Conservation (phyloP, 2,329 filamentous ascomycete genomes). For the Arthrocladium fulminans region DNA sequence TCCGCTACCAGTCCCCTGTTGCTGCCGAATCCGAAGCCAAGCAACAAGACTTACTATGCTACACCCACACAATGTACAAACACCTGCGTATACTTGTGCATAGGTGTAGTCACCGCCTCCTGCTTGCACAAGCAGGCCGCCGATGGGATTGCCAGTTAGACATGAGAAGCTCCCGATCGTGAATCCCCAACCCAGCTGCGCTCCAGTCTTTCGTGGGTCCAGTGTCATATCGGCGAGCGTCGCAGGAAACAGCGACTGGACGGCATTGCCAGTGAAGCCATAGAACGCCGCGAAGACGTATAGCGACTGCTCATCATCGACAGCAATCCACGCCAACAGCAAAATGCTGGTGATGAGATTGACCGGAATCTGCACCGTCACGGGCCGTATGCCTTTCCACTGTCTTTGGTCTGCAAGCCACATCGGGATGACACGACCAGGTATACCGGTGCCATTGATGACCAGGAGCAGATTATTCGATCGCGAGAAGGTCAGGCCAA, state of each 20-base stretch:
- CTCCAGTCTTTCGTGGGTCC: constrained; percentile 60
- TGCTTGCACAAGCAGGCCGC: constrained; percentile 49
- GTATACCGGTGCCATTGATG: constrained; percentile 39
- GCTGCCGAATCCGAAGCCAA: constrained; percentile 2
- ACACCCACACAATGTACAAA: constrained; percentile 5
- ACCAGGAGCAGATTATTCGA: constrained; percentile 47
- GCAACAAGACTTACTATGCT: neutral
- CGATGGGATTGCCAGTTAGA: constrained; percentile 59
- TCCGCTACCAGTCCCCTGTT: neutral
- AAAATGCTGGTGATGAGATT: constrained; percentile 37
- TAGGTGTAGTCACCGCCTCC: constrained; percentile 41
- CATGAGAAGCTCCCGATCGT: constrained; percentile 55
- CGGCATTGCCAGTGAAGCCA: constrained; percentile 61
- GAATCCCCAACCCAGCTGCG: constrained; percentile 57
- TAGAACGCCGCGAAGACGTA: constrained; percentile 58
- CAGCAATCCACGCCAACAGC: constrained; percentile 50
- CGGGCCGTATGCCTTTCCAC: constrained; percentile 21
- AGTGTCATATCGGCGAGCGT: constrained; percentile 60
- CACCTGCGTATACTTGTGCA: constrained; percentile 8
- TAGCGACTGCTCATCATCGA: constrained; percentile 45
- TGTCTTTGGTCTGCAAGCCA: constrained; percentile 26
- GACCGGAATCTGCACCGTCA: constrained; percentile 30
- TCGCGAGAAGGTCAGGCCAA: constrained; percentile 42
- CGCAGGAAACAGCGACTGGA: constrained; percentile 54
- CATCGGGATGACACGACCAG: constrained; percentile 28